These are phyloP conservation scores for Glaciozyma antarctica DNA, from an alignment of 768 basidiomycete species.

Conservation along the genomic window DNA sequence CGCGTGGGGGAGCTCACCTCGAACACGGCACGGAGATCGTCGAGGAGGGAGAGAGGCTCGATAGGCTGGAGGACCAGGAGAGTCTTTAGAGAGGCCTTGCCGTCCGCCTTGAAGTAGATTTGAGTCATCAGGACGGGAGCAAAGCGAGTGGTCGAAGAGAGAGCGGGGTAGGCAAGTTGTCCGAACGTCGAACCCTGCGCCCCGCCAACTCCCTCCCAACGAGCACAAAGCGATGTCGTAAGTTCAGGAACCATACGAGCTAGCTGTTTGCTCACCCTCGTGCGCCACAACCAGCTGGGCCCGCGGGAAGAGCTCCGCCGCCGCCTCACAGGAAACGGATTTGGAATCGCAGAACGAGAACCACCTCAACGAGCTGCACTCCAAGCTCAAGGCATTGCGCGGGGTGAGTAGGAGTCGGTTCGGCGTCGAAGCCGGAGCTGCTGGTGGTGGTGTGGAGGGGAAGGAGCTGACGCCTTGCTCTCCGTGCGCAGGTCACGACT, in stretches of 20 bases:
- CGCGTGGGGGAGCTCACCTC: neutral
- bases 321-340: slow-evolving; percentile 14
- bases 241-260: too few relatives aligned
- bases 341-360: slow-evolving; percentile 36
- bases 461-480: neutral
- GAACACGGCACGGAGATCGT: neutral
- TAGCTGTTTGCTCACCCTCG: too few relatives aligned
- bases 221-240: too few relatives aligned
- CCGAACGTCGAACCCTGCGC: too few relatives aligned
- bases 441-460: neutral
- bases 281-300: neutral
- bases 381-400: slow-evolving; percentile 34
- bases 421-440: neutral
- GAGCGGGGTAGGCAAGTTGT: too few relatives aligned
- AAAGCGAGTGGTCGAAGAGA: too few relatives aligned
- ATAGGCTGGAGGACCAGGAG: too few relatives aligned
- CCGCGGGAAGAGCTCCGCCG: slow-evolving; percentile 5
- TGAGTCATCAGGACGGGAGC: too few relatives aligned
- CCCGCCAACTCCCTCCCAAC: too few relatives aligned
- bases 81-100: too few relatives aligned
- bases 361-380: slow-evolving; percentile 33
- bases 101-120: too few relatives aligned
- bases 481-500: slow-evolving; percentile 30
- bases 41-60: neutral
- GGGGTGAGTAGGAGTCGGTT: slow-evolving; percentile 25